A percentile compares a stretch with the other conserved stretches of the same genome.
These are phyloP conservation scores for Oryza glaberrima DNA, from an alignment of 176 grass and related monocot species.

Conservation along the genomic window DNA sequence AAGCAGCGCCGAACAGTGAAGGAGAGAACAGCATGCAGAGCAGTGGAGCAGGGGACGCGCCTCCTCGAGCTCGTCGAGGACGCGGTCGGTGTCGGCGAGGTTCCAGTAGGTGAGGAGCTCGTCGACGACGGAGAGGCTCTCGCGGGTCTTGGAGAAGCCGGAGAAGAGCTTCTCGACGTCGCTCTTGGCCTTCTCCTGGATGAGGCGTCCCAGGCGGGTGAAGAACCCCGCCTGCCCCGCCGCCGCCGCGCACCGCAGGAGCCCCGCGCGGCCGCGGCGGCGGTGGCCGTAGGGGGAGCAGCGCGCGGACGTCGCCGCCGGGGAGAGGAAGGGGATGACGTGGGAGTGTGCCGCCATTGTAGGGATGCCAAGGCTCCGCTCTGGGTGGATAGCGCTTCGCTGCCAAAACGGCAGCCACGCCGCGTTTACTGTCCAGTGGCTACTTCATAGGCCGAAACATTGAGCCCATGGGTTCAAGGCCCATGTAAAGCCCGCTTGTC, in stretches of 20 bases:
- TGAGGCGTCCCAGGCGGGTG: constrained; percentile 86
- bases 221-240: constrained; percentile 96
- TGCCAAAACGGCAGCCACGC: background rate
- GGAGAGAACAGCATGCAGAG: background rate
- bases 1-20: background rate
- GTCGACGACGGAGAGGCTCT: constrained; percentile 92
- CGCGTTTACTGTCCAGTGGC: too few species aligned
- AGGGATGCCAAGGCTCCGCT: background rate
- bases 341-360: constrained; percentile 72
- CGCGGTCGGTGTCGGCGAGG: constrained; percentile 88
- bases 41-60: constrained; percentile 9
- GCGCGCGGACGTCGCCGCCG: constrained; percentile 7
- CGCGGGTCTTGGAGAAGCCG: constrained; percentile 95
- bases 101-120: constrained; percentile 99
- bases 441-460: background rate
- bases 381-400: constrained; percentile 41
- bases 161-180: constrained; percentile 98
- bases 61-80: constrained; percentile 97
- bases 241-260: constrained; percentile 49
- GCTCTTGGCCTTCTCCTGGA: constrained; percentile 99
- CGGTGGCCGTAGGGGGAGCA: background rate
- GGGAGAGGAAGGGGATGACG: constrained; percentile 58
- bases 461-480: background rate
- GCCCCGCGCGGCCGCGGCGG: background rate
- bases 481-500: background rate